phyloP scores from a whole-genome alignment of 169 alveolate genomes.

The Ichthyophthirius multifiliis region DNA sequence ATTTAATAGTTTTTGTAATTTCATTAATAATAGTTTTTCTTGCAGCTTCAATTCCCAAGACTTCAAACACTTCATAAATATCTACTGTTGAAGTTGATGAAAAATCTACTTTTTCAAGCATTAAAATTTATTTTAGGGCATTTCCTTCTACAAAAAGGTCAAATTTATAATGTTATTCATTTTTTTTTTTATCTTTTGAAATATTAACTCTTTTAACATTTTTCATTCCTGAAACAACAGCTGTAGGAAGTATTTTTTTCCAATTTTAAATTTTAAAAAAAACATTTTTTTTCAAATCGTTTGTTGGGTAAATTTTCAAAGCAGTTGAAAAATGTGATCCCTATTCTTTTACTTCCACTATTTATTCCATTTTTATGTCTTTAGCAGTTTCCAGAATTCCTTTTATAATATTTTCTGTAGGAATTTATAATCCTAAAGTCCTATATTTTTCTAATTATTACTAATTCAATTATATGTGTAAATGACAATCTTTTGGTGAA shows the following conservation, averaged over 20 bases:
- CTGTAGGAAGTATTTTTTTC: conserved; percentile 14
- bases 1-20: conserved; percentile 91
- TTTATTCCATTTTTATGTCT: neutral
- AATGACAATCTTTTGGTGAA: conserved; percentile 88
- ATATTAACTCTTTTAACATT: neutral
- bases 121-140: conserved; percentile 92
- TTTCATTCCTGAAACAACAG: conserved; percentile 14
- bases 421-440: conserved; percentile 36
- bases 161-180: conserved; percentile 60
- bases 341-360: neutral
- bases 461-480: conserved; percentile 86
- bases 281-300: neutral
- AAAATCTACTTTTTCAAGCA: conserved; percentile 91
- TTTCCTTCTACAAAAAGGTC: conserved; percentile 94
- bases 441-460: conserved; percentile 66
- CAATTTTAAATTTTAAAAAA: conserved; percentile 7
- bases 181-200: conserved; percentile 45
- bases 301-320: neutral
- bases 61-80: conserved; percentile 37
- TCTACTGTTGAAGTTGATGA: conserved; percentile 54
- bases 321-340: neutral
- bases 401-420: neutral
- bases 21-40: conserved; percentile 93
- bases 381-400: conserved; percentile 1
- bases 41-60: conserved; percentile 97